phyloP scores from a whole-genome alignment of 495 filamentous ascomycete species.

The Apiosordaria backusii region DNA sequence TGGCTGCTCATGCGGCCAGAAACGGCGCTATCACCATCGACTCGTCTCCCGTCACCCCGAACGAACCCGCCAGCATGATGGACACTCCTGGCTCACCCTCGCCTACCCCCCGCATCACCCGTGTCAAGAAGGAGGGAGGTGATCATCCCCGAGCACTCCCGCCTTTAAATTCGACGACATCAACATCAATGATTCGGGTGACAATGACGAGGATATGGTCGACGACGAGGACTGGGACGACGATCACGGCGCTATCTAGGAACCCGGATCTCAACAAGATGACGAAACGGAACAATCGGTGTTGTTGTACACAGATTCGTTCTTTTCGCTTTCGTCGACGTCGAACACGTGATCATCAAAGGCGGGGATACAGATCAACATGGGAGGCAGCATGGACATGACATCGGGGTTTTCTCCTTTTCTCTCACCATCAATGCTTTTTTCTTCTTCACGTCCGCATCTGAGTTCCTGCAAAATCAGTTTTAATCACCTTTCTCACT shows the following conservation, averaged over 20 bases:
- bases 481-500: too few relatives aligned
- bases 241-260: background rate
- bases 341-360: too few relatives aligned
- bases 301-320: too few relatives aligned
- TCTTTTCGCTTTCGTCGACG: too few relatives aligned
- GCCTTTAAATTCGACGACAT: background rate
- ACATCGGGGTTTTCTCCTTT: too few relatives aligned
- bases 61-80: background rate
- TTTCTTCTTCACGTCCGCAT: too few relatives aligned
- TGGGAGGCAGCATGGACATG: too few relatives aligned
- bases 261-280: background rate
- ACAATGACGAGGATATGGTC: background rate
- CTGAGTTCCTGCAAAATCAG: too few relatives aligned
- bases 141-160: background rate
- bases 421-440: too few relatives aligned
- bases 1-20: background rate
- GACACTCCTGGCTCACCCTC: background rate
- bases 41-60: background rate
- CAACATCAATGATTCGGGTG: background rate
- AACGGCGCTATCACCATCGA: background rate
- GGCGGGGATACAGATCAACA: too few relatives aligned
- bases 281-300: too few relatives aligned
- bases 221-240: background rate
- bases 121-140: background rate
- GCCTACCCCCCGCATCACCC: too few relatives aligned